phyloP scores from a whole-genome alignment of 1,284 basidiomycete genomes.

The Pisolithus thermaeus region DNA sequence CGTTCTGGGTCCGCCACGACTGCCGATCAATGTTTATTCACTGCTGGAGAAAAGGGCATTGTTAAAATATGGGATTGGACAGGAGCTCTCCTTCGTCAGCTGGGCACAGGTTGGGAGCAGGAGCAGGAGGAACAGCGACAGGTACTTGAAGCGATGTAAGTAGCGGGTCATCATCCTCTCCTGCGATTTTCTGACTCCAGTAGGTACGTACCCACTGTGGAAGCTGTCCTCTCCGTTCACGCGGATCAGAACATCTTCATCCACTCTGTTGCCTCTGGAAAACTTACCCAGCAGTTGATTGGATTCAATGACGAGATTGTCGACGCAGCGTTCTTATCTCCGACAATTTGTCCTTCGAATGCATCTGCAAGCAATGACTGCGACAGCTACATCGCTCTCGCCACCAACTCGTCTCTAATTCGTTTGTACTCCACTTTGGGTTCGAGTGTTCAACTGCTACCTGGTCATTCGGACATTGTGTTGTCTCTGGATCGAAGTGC shows the following conservation, averaged over 20 bases:
- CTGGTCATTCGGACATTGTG: constrained; percentile 90
- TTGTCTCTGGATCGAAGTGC: constrained; percentile 73
- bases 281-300: constrained; percentile 79
- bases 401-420: constrained; percentile 92
- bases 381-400: constrained; percentile 82
- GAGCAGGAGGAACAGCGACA: constrained; percentile 76
- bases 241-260: constrained; percentile 97
- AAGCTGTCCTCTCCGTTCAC: constrained; percentile 82
- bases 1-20: constrained; percentile 42
- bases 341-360: constrained; percentile 19
- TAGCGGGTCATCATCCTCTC: constrained; percentile 17
- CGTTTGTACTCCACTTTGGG: constrained; percentile 74
- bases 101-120: constrained; percentile 47
- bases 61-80: constrained; percentile 81
- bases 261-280: constrained; percentile 63
- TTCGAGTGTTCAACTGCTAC: constrained; percentile 77
- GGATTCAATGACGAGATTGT: constrained; percentile 99
- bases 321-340: constrained; percentile 75
- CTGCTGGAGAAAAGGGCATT: constrained; percentile 83
- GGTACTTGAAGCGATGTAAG: constrained; percentile 67
- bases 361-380: constrained; percentile 15
- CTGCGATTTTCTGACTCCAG: constrained; percentile 10
- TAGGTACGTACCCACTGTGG: constrained; percentile 64
- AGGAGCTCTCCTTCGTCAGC: constrained; percentile 57
- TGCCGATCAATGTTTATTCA: constrained; percentile 63